Base-by-base conservation (phyloP, 768 basidiomycete genomes). In the Russula dissimulans region DNA sequence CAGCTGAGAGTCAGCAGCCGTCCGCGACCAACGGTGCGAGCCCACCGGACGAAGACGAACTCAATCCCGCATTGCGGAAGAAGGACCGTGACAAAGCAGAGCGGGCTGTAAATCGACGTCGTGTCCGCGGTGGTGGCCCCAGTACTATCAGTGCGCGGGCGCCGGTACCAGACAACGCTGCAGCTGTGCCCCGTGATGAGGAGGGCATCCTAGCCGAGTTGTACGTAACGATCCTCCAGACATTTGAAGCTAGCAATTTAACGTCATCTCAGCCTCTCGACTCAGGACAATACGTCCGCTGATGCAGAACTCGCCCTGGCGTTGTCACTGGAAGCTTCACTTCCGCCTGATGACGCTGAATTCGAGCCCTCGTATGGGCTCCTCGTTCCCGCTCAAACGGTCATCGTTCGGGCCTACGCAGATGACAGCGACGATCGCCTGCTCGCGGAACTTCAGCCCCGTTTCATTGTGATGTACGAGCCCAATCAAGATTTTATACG, bases 381-480 rank as follows among this genome's bases (percentile, higher is more conserved):
- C 14, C 71, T 97, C 36, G 69, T 79, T 3, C 84, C 89, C 0
- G 85, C 88, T 66, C 82, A 97, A 66, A 86, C 88, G 0, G 84
- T 98, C 22, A 71, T 98, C 44, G 81, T 99, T 34, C 82, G 95
- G 3, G 81, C 90, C 1, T 99, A 93, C 68, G 85, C 89, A 0
- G 94, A 94, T 48, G 97, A 98, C 69, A 83, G 88, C 3, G 97
- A 99, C 66, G 97, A 99, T 70, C 80, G 85, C 43, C 74, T 97
- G 52, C 76, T 99, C 36, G 80, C 83, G 44, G 95, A 99, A 70
- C 77, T 98, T 8, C 78, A 87, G 61, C 97, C 97, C 2, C 83
- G 86, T 63, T 98, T 94, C 69, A 86, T 99, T 54, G 84, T 98
- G 49, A 91, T 98, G 88, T 93, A 88, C 65, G 97, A 99, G 68